These are phyloP conservation scores for Starmerella stigmatis DNA, from an alignment of 805 yeast genomes.

Conservation along the genomic window DNA sequence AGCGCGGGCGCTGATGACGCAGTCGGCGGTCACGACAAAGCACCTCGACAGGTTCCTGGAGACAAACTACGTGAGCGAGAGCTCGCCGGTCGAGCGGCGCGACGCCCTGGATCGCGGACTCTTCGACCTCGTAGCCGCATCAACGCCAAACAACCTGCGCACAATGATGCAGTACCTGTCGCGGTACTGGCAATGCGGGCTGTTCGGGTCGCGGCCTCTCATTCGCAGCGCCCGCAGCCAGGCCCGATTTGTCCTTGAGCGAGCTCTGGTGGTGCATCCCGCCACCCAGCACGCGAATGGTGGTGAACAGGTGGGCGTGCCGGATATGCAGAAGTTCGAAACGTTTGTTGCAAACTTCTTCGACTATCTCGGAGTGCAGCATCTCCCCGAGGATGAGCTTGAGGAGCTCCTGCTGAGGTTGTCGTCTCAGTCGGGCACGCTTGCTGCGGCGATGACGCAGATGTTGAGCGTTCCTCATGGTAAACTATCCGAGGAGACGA, in stretches of 20 bases:
- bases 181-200: constrained; percentile 25
- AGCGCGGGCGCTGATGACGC: constrained; percentile 13
- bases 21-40: constrained; percentile 19
- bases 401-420: constrained; percentile 26
- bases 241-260: constrained; percentile 20
- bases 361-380: constrained; percentile 19
- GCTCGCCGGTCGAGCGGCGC: constrained; percentile 14
- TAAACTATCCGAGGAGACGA: constrained; percentile 21
- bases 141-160: constrained; percentile 23
- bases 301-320: constrained; percentile 25
- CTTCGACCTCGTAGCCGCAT: constrained; percentile 19
- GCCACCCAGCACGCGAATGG: constrained; percentile 20
- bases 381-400: constrained; percentile 13
- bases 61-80: constrained; percentile 14
- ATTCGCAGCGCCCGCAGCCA: constrained; percentile 24
- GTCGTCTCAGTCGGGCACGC: constrained; percentile 24
- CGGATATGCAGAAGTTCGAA: constrained; percentile 22
- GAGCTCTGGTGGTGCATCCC: constrained; percentile 25
- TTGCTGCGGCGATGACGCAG: constrained; percentile 20
- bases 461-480: background rate
- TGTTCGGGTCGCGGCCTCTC: constrained; percentile 22
- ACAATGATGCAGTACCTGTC: constrained; percentile 25
- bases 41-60: constrained; percentile 24
- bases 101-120: constrained; percentile 20
- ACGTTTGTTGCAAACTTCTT: constrained; percentile 21